Evolutionary conservation across 148 eudicot species (phyloP), one percentile per base, ranked within the genome.

Genomic region (Rhododendron ferrugineum): DNA sequence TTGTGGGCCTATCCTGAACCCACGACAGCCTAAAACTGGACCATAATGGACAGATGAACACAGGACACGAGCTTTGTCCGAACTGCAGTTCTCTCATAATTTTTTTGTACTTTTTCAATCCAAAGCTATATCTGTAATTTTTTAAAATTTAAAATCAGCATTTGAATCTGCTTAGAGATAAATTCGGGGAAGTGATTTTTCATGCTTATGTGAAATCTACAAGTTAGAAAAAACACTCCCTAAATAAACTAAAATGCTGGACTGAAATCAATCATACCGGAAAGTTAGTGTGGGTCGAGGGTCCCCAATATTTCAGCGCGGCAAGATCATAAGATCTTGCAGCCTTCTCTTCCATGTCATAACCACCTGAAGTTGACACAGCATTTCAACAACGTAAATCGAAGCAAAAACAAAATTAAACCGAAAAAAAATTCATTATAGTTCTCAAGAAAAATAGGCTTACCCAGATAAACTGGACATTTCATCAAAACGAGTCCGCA

Each of bases 261-360:
- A 23, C 34, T 4, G 6, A 60, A 37, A 1, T 66, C 30, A 82
- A 20, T 54, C 90, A 30, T 93, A 96, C 98, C 40, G 92, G 90
- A 58, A 92, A 94, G 85, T 94, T 96, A n/a, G 92, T 93, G 78
- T 94, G 95, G n/a, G 98, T 93, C 6, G 96, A 85, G 82, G 92
- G 87, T 47, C 98, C 98, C 98, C 98, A 96, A 22, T 96, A 96
- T 82, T 93, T 96, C 20, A 96, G 91, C 3, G 98, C 98, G 54
- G 98, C 98, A 76, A 91, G 95, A 91, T 96, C 98, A 91, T 96
- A 96, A 46, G 98, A 92, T 90, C 94, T 93, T 34, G 97, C 98
- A 68, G 98, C 98, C 86, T 96, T 96, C 78, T 93, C 98, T 90
- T 96, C 98, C 97, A 93, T 87, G 85, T 96, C 98, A 93, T 96